phyloP scores from a whole-genome alignment of 768 basidiomycete species.

The Galerina sulciceps region DNA sequence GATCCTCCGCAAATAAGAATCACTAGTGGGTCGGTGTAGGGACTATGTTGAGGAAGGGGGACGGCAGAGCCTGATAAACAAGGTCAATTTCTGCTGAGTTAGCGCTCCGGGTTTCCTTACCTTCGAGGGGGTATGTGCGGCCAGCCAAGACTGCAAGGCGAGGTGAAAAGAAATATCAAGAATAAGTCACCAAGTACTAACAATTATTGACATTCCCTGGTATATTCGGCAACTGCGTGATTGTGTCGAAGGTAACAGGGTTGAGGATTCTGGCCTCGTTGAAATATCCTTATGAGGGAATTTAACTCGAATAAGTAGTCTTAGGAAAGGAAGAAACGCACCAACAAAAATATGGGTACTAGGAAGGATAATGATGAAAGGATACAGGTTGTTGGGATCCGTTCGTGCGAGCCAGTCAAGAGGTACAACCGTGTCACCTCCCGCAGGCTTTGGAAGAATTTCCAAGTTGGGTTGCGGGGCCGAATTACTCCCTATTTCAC shows the following conservation, averaged over 20 bases:
- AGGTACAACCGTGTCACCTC: slow-evolving; percentile 62
- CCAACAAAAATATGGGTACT: slow-evolving; percentile 73
- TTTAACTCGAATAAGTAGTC: background rate
- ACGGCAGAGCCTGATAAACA: slow-evolving; percentile 51
- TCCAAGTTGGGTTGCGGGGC: slow-evolving; percentile 71
- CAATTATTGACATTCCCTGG: slow-evolving; percentile 78
- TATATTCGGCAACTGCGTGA: slow-evolving; percentile 66
- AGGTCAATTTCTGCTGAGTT: background rate
- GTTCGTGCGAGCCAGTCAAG: slow-evolving; percentile 73
- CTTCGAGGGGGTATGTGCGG: slow-evolving; percentile 80
- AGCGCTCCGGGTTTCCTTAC: slow-evolving; percentile 7
- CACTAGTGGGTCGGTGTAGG: slow-evolving; percentile 74
- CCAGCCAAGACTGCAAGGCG: slow-evolving; percentile 57
- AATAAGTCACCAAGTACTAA: slow-evolving; percentile 22
- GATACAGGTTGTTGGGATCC: slow-evolving; percentile 82
- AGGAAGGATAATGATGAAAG: slow-evolving; percentile 75
- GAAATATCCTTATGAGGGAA: slow-evolving; percentile 62
- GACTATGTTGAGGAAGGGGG: slow-evolving; percentile 69
- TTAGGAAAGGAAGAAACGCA: slow-evolving; percentile 28
- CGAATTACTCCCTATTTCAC: slow-evolving; percentile 74
- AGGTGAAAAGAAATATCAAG: background rate
- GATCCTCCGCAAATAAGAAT: slow-evolving; percentile 81
- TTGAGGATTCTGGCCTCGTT: slow-evolving; percentile 82
- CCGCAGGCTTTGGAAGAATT: slow-evolving; percentile 66
- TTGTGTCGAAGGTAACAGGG: slow-evolving; percentile 65